Evolutionary conservation across 306 rosid genomes (phyloP), one percentile per base, ranked within the genome.

Genomic region (Trifolium repens): DNA sequence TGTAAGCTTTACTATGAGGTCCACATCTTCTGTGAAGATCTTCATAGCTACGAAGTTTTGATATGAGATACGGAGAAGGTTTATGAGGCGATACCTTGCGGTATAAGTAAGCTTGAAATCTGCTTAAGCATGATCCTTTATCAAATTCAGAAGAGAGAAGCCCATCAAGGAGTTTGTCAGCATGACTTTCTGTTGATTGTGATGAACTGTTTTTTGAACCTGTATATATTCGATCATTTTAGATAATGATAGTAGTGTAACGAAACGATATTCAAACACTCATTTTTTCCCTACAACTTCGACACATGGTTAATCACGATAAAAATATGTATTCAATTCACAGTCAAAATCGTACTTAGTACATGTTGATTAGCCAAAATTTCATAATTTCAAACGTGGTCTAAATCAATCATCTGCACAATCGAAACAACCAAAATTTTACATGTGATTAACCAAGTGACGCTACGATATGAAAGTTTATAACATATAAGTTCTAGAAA

Each of bases 21-120:
- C 89, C 91, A 49, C 88, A 86, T 13, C 46, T 79, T 78, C 46
- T 81, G 54, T 86, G 93, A 42, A 78, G 67, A 67, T 82, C 78
- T 80, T 87, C 89, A 24, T 83, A 90, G 46, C 71, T 80, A 19
- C 96, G 78, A 19, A 89, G 81, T 76, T 81, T 82, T 15, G 89
- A 80, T 43, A 78, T 74, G 19, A 90, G 78, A 81, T 87, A 82
- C 35, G 86, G 72, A 50, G 91, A 84, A 12, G 91, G 87, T 50
- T 85, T 85, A 22, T 79, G 74, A 9, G 79, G 80, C 4, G 77
- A 47, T 26, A 54, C 71, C 70, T 84, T 84, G 66, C 81, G 87
- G 65, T 78, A 80, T 22, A 79, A 68, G 26, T 80, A 79, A 24
- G 90, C 82, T 50, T 82, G 71, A 7, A 68, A 64, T 78, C 89